Conservation (phyloP, 805 yeast species). For the Candida sanyiensis region DNA sequence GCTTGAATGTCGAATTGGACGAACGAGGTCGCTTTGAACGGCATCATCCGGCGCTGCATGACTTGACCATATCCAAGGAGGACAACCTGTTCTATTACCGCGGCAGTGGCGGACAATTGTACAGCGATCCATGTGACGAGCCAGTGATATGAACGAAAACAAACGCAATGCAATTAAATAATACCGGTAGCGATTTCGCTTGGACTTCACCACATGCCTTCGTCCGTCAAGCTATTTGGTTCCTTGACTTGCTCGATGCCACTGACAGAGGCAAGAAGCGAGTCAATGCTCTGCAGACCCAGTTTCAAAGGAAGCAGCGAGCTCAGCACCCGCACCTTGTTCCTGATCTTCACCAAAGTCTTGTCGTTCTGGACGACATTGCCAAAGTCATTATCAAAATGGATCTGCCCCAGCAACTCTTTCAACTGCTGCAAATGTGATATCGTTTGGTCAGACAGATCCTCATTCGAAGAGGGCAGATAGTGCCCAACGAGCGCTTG, state of each 20-base stretch:
- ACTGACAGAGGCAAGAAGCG: conserved; percentile 7
- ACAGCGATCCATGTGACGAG: background rate
- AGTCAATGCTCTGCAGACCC: conserved; percentile 17
- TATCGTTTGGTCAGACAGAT: conserved; percentile 21
- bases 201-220: conserved; percentile 27
- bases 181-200: too few relatives aligned
- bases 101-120: too few relatives aligned
- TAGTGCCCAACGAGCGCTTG: conserved; percentile 38
- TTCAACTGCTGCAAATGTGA: conserved; percentile 25
- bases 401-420: conserved; percentile 29
- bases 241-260: conserved; percentile 19
- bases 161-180: too few relatives aligned
- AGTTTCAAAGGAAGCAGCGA: conserved; percentile 25
- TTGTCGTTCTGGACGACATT: conserved; percentile 54
- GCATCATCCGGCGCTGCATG: background rate
- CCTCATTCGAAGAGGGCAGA: conserved; percentile 10
- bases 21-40: background rate
- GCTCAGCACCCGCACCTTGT: conserved; percentile 52
- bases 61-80: background rate
- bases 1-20: background rate
- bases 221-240: conserved; percentile 20
- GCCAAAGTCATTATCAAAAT: conserved; percentile 43
- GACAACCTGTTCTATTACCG: background rate
- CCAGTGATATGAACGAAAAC: conserved; percentile 1
- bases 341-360: conserved; percentile 47